These are phyloP conservation scores for Phytopythium cucurbitacearum DNA, from an alignment of 352 stramenopile genomes.

Conservation along the genomic window DNA sequence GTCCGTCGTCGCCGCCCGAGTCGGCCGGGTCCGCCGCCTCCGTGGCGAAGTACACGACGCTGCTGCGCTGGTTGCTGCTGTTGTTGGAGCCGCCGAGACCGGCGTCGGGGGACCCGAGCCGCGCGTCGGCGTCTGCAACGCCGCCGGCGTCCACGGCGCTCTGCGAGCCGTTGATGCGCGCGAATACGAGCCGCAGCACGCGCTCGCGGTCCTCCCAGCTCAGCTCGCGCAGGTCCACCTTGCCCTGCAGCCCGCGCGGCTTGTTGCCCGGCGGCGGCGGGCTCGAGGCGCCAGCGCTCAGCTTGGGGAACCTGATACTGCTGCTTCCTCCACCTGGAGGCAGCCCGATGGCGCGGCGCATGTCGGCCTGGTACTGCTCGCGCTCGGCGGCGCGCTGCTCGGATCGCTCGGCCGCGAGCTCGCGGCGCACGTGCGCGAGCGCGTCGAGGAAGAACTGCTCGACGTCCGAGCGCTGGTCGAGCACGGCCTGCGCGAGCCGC, in stretches of 20 bases:
- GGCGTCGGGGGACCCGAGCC: slow-evolving; percentile 6
- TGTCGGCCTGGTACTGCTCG: slow-evolving; percentile 49
- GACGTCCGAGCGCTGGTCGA: slow-evolving; percentile 89
- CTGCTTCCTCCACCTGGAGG: slow-evolving; percentile 6
- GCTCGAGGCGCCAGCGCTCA: slow-evolving; percentile 13
- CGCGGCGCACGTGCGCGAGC: slow-evolving; percentile 81
- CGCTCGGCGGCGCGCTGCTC: slow-evolving; percentile 37
- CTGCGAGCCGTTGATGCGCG: slow-evolving; percentile 89
- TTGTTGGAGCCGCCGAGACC: slow-evolving; percentile 11
- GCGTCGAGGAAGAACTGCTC: slow-evolving; percentile 93
- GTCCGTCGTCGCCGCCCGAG: slow-evolving; percentile 6
- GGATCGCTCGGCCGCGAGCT: slow-evolving; percentile 60
- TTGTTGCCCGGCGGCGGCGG: slow-evolving; percentile 34
- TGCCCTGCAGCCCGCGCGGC: slow-evolving; percentile 6
- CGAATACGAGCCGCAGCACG: slow-evolving; percentile 91
- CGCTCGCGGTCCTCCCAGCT: slow-evolving; percentile 89
- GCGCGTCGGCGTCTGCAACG: neutral
- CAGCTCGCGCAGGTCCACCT: slow-evolving; percentile 87
- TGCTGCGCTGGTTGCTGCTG: slow-evolving; percentile 11
- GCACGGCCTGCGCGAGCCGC: slow-evolving; percentile 85
- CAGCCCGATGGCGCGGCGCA: slow-evolving; percentile 35
- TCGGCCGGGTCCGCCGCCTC: slow-evolving; percentile 19
- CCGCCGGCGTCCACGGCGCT: slow-evolving; percentile 31
- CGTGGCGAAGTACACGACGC: slow-evolving; percentile 53
- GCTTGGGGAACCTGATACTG: slow-evolving; percentile 44